Percentiles rank a stretch among this genome's conserved stretches.
Evolutionary conservation across 495 filamentous ascomycete genomes (phyloP).

Genomic region (Penicillium herquei): DNA sequence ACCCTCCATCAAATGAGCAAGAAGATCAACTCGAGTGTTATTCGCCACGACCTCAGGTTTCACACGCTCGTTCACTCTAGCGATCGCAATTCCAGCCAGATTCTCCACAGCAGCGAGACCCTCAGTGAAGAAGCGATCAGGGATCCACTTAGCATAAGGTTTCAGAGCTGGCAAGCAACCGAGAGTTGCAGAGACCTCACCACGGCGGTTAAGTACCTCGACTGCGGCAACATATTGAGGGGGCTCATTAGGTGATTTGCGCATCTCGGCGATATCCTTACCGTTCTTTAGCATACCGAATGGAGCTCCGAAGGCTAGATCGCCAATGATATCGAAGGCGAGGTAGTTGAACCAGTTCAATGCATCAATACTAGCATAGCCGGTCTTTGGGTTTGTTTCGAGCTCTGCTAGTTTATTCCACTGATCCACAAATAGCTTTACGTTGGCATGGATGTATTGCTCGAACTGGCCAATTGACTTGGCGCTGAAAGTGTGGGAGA

Average conservation of each 20-base stretch:
- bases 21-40: conserved; percentile 69
- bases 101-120: conserved; percentile 50
- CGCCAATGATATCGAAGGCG: conserved; percentile 88
- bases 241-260: conserved; percentile 40
- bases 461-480: conserved; percentile 85
- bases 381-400: conserved; percentile 43
- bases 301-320: conserved; percentile 52
- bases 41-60: conserved; percentile 57
- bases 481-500: conserved; percentile 82
- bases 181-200: conserved; percentile 51
- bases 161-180: conserved; percentile 48
- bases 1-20: conserved; percentile 85
- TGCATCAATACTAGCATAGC: conserved; percentile 66
- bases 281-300: conserved; percentile 55
- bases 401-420: conserved; percentile 58
- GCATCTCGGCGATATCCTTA: conserved; percentile 60
- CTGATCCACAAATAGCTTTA: conserved; percentile 69
- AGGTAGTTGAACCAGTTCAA: conserved; percentile 94
- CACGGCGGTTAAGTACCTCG: conserved; percentile 55
- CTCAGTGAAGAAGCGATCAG: conserved; percentile 51
- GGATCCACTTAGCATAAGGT: conserved; percentile 51
- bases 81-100: conserved; percentile 66
- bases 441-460: conserved; percentile 81
- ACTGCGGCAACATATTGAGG: conserved; percentile 50
- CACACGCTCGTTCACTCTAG: conserved; percentile 74